Percentiles rank a stretch among this genome's conserved stretches.
phyloP scores from a whole-genome alignment of 2,329 filamentous ascomycete genomes.

The Fusarium setosum region DNA sequence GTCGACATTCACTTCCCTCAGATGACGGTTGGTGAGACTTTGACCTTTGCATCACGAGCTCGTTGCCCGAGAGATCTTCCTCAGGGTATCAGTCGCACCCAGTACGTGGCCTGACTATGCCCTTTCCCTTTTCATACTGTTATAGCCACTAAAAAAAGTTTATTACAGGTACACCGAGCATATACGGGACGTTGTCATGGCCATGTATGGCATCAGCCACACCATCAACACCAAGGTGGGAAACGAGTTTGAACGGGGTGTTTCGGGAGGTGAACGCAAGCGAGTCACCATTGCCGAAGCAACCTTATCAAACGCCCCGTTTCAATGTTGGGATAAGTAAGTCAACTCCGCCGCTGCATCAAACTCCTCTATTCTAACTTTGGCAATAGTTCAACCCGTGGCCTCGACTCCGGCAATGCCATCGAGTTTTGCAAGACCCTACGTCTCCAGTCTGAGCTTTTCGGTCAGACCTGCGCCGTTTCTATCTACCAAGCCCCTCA shows the following conservation, averaged over 20 bases:
- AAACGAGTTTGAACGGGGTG: constrained; percentile 72
- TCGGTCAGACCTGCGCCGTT: constrained; percentile 66
- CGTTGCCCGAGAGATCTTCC: constrained; percentile 69
- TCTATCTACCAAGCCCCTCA: constrained; percentile 72
- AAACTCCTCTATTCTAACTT: no score
- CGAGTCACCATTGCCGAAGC: constrained; percentile 51
- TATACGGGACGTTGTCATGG: constrained; percentile 75
- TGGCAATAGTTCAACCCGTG: constrained; percentile 59
- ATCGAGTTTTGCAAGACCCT: constrained; percentile 72
- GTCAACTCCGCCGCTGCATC: background rate
- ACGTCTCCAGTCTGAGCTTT: constrained; percentile 68
- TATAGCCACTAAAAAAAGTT: no score
- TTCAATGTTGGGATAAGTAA: constrained; percentile 76
- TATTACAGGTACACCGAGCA: constrained; percentile 52
- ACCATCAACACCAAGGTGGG: constrained; percentile 75
- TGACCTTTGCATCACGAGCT: constrained; percentile 78
- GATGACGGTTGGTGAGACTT: constrained; percentile 78
- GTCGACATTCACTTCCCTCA: constrained; percentile 82
- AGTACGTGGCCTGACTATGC: constrained; percentile 54
- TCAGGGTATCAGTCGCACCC: constrained; percentile 59
- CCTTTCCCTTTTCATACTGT: background rate
- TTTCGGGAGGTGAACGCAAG: constrained; percentile 62
- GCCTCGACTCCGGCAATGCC: constrained; percentile 72
- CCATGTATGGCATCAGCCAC: constrained; percentile 75
- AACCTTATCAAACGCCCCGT: constrained; percentile 50